Evolutionary conservation across 1,284 basidiomycete species (phyloP).

Genomic region (Gymnopus androsaceus): DNA sequence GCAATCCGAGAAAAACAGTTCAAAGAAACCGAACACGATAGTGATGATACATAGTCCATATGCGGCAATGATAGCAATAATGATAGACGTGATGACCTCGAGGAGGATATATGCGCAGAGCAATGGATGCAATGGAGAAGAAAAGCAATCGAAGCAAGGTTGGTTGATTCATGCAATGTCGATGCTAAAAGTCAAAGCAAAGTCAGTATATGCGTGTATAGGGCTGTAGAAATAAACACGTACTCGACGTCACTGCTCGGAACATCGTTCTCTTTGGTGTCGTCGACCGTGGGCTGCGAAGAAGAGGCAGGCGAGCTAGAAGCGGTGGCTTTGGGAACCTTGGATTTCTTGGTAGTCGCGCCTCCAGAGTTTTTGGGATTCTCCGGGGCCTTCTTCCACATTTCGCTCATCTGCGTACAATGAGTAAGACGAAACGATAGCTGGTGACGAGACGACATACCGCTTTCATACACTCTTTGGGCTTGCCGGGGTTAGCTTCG

Average conservation of each 20-base stretch:
- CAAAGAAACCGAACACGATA: neutral
- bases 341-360: slow-evolving; percentile 1
- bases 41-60: neutral
- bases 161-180: no score
- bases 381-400: slow-evolving; percentile 4
- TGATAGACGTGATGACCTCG: neutral
- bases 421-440: neutral
- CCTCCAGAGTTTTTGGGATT: slow-evolving; percentile 11
- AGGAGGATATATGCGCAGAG: neutral
- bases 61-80: neutral
- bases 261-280: slow-evolving; percentile 1
- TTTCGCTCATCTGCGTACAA: neutral
- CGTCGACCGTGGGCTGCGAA: neutral
- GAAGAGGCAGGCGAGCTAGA: neutral
- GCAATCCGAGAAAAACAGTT: neutral
- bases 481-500: neutral
- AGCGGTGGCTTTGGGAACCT: neutral
- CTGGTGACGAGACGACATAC: neutral
- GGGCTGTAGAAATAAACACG: neutral
- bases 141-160: neutral
- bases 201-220: neutral
- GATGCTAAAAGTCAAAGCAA: no score
- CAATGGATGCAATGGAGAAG: no score
- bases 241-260: slow-evolving; percentile 4
- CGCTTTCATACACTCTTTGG: slow-evolving; percentile 5